These are phyloP conservation scores for Nadsonia commutata DNA, from an alignment of 1,139 yeast genomes.

Conservation along the genomic window DNA sequence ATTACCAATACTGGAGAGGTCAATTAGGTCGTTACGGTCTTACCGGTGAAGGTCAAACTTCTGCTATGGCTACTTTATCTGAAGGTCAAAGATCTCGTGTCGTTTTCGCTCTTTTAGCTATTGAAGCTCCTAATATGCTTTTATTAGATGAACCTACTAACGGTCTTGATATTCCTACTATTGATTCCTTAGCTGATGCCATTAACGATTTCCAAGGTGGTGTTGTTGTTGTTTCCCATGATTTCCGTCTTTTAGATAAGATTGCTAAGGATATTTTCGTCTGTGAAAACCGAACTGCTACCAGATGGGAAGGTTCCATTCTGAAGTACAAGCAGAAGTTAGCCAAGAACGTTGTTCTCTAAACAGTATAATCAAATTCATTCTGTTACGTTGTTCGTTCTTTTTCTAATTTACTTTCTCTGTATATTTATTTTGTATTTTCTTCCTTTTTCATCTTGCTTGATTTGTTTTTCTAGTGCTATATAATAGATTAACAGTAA, in stretches of 20 bases:
- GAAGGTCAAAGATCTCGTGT: conserved; percentile 99
- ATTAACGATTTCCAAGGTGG: conserved; percentile 92
- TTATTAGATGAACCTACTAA: conserved; percentile 98
- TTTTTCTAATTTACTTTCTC: not conserved
- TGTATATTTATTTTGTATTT: not conserved
- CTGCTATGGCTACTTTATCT: conserved; percentile 94
- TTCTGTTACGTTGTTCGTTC: not conserved
- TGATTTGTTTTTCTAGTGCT: too few relatives aligned
- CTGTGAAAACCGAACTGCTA: conserved; percentile 86
- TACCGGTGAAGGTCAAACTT: conserved; percentile 97
- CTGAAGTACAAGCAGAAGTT: conserved; percentile 84
- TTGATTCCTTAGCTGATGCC: conserved; percentile 95
- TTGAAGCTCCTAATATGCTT: conserved; percentile 88
- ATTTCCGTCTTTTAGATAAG: conserved; percentile 93
- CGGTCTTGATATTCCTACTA: conserved; percentile 96
- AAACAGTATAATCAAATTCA: conserved; percentile 7
- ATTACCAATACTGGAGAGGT: conserved; percentile 98
- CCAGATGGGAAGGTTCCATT: conserved; percentile 90
- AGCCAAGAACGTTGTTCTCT: conserved; percentile 55
- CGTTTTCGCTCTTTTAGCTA: conserved; percentile 88
- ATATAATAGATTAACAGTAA: too few relatives aligned
- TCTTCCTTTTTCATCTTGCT: too few relatives aligned
- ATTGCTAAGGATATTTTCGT: conserved; percentile 95
- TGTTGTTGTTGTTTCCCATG: conserved; percentile 97
- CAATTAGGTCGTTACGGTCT: conserved; percentile 97